These are phyloP conservation scores for Diversispora eburnea DNA, from an alignment of 192 early-diverging fungal species.

Conservation along the genomic window DNA sequence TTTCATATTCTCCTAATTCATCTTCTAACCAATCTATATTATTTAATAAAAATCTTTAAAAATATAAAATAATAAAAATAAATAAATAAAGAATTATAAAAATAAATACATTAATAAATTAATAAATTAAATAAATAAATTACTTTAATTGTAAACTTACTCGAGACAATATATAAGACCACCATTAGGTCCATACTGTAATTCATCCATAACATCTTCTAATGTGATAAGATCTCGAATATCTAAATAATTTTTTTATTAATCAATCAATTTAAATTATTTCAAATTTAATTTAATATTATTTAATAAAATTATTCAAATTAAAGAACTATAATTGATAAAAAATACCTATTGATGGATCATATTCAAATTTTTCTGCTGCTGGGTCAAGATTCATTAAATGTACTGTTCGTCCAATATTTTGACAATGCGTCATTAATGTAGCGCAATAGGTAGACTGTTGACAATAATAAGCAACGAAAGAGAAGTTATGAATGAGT, in stretches of 20 bases:
- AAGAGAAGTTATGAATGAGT: background rate
- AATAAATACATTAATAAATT: background rate
- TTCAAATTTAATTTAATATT: background rate
- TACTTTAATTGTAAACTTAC: constrained; percentile 42
- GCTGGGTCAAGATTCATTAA: constrained; percentile 98
- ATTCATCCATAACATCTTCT: constrained; percentile 97
- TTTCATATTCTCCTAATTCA: constrained; percentile 82
- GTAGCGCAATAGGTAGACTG: constrained; percentile 92
- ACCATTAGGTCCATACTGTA: constrained; percentile 96
- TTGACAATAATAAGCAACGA: background rate
- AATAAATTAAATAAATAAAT: background rate
- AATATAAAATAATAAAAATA: too few species aligned
- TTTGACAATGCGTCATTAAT: constrained; percentile 91
- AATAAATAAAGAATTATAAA: background rate
- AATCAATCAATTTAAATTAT: background rate
- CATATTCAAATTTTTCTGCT: constrained; percentile 93
- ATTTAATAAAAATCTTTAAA: constrained; percentile 74
- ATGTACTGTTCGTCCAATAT: constrained; percentile 76
- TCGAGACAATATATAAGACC: constrained; percentile 96
- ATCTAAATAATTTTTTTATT: constrained; percentile 46
- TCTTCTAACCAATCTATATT: constrained; percentile 98
- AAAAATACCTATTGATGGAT: constrained; percentile 70
- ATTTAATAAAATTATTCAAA: background rate
- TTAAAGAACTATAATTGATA: background rate
- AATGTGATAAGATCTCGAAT: constrained; percentile 95